Percentiles rank a stretch among this genome's conserved stretches.
These are phyloP conservation scores for Mucor plumbeus DNA, from an alignment of 371 early-diverging fungal genomes.

Conservation along the genomic window DNA sequence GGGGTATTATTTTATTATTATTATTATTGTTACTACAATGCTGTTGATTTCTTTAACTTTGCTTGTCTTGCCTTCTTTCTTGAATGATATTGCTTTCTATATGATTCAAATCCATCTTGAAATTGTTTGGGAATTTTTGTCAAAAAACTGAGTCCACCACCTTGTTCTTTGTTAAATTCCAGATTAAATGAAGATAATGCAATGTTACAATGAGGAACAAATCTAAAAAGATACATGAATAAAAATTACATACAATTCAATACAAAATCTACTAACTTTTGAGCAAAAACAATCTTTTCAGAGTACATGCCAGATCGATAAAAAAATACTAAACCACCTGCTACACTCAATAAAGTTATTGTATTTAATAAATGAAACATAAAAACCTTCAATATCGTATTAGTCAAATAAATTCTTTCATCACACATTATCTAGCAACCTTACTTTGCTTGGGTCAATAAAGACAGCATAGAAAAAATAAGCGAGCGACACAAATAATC, in stretches of 20 bases:
- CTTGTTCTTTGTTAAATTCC: slow-evolving; percentile 61
- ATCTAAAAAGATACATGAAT: slow-evolving; percentile 41
- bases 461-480: slow-evolving; percentile 61
- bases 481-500: slow-evolving; percentile 35
- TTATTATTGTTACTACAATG: not conserved
- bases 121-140: slow-evolving; percentile 64
- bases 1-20: not conserved
- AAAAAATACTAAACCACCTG: slow-evolving; percentile 54
- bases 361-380: slow-evolving; percentile 43
- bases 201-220: slow-evolving; percentile 71
- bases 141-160: slow-evolving; percentile 62
- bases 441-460: slow-evolving; percentile 55
- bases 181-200: slow-evolving; percentile 73
- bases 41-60: slow-evolving; percentile 36
- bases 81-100: slow-evolving; percentile 60
- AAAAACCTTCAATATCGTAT: slow-evolving; percentile 30
- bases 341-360: slow-evolving; percentile 35
- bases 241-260: not conserved
- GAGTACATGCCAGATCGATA: slow-evolving; percentile 68
- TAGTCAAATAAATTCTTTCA: not conserved
- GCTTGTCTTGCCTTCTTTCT: slow-evolving; percentile 59
- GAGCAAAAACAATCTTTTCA: slow-evolving; percentile 67
- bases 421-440: not conserved
- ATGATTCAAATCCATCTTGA: slow-evolving; percentile 70
- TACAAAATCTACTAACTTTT: slow-evolving; percentile 55